Base-by-base conservation (phyloP, 192 early-diverging fungal genomes). In the Lobulomyces angularis region DNA sequence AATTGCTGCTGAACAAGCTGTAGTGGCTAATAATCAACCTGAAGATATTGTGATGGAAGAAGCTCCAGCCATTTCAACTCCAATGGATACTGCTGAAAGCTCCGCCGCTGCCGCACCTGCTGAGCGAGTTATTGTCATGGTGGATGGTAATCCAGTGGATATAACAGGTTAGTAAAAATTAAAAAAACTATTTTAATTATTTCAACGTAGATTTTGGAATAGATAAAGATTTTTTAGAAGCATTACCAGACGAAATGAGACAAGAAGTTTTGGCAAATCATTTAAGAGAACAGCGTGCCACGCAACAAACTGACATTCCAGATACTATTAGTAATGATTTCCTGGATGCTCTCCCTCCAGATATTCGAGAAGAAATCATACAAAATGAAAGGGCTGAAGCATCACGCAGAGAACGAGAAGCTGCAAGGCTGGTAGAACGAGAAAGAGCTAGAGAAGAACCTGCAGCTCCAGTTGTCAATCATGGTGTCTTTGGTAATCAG, bases 201-300 rank as follows among this genome's bases (percentile, higher is more conserved):
- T 37, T 24, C 19, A 27, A 25, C 18, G 4, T 26, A 39, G n/a
- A 43, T 55, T 58, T 58, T 8, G 94, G 88, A 6, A 98, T 98
- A 31, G 94, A 98, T 48, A 71, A 76, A 3, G 81, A 81, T 46
- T 98, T 98, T 55, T 63, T 98, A 41, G 78, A 84, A 47, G 94
- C 94, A 1, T 61, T 98, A 20, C 94, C 94, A 0, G 91, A 93
- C 21, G 90, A 95, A 35, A 56, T 98, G 52, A 82, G 88, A 30
- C 72, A 77, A 48, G 94, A 98, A 60, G 89, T 95, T 5, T 65
- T 94, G 26, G 81, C 81, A 46, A 76, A 87, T 39, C 89, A 94
- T 27, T 54, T 75, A 17, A 65, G 67, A 22, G 78, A 85, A 32
- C 65, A 65, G 46, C 46, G 48, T 18, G 37, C 37, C 27, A 47